Evolutionary conservation across 805 yeast genomes (phyloP), one percentile per base, ranked within the genome.

Genomic region (Candida endomychidarum): DNA sequence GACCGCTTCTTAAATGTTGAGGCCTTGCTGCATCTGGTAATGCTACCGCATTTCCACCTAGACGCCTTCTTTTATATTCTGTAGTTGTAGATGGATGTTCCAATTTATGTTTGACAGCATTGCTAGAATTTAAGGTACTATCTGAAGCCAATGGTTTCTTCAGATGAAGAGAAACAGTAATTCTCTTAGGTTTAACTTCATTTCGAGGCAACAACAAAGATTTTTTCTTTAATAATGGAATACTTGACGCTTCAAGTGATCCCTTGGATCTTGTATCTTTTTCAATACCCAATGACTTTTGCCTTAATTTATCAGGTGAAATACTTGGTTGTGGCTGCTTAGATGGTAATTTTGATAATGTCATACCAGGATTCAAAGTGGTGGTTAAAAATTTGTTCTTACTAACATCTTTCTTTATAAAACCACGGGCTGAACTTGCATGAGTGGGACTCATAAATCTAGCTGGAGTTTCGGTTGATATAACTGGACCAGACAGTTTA

Each of bases 11-110:
- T 11, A 34, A 17, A 23, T 31, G 44, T 6, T 35, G 41, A 10
- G 47, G 64, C 19, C 69, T 52, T 4, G 69, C 68, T 6, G 60
- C 69, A n/a, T 63, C 69, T 4, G 70, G 69, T 23, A 64, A 47
- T 1, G 70, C 64, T 8, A 63, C 57, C 2, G 65, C 62, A 43
- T 64, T 64, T 1, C 65, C 66, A 2, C 47, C 42, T 20, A 45
- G 30, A 19, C 45, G 34, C 16, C 47, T 34, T 33, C 50, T 22
- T 20, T 44, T 44, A 22, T 29, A 30, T 20, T 43, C 47, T 7
- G 28, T n/a, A n/a, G n/a, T 19, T n/a, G 24, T 28, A 11, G 26
- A 26, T 20, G 37, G 25, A 9, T 20, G 17, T 19, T 37, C 41
- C 28, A 22, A 28, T 26, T 15, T 27, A 22, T 45, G 41, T 29